Percentiles rank a stretch among this genome's conserved stretches.
Conservation (phyloP, 345 rosid species). For the Eucalyptus tenuipes region DNA sequence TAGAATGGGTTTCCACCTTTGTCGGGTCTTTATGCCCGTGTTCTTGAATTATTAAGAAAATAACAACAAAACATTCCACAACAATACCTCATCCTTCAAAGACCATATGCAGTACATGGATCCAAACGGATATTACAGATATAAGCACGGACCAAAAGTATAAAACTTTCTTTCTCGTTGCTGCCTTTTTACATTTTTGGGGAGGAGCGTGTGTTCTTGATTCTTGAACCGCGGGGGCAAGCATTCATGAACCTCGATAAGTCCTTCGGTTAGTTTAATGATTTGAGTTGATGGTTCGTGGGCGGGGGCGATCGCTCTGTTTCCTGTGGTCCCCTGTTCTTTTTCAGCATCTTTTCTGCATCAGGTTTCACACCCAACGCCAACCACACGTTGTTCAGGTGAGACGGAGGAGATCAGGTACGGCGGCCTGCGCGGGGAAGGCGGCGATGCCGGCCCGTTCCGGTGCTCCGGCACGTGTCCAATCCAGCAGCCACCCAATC, state of each 20-base stretch:
- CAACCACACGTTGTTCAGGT: not conserved
- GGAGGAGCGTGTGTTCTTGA: not conserved
- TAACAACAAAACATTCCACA: not conserved
- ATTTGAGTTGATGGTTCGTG: not conserved
- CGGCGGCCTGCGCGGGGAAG: not conserved
- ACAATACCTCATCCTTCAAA: not conserved
- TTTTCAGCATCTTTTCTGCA: not conserved
- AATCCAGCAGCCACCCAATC: not conserved
- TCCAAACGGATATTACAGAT: not conserved
- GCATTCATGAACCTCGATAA: not conserved
- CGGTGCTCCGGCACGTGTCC: not conserved
- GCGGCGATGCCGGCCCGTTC: not conserved
- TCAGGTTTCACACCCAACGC: not conserved
- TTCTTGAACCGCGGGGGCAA: not conserved
- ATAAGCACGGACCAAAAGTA: not conserved
- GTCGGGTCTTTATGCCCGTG: fast-evolving
- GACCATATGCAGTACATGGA: not conserved
- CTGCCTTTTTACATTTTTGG: not conserved
- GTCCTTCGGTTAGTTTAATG: not conserved
- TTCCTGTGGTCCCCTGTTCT: not conserved
- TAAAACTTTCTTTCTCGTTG: not conserved
- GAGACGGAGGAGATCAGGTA: not conserved
- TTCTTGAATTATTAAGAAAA: not conserved
- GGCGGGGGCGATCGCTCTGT: not conserved
- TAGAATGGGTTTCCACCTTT: not conserved